Base-by-base conservation (phyloP, 2,329 filamentous ascomycete species). In the Cytospora schulzeri region DNA sequence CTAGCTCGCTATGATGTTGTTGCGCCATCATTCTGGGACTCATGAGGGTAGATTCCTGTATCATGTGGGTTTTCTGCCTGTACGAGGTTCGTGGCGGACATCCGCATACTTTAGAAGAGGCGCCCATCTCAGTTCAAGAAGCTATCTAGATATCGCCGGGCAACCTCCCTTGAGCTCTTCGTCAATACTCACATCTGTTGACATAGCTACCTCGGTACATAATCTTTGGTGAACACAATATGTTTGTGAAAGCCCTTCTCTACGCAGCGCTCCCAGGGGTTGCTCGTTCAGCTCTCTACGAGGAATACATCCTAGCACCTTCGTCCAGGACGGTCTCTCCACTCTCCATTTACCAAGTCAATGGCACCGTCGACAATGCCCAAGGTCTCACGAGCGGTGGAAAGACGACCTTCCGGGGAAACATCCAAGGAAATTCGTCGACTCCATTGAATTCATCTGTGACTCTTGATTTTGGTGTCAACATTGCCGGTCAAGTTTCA, bases 381-480 rank as follows among this genome's bases (percentile, higher is more conserved):
- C 41, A 60, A 26, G 68, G 65, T 5, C 45, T 69, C 12, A 71
- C 74, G 48, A 50, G 64, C n/a, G 72, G 70, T 22, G 58, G 48
- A 5, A 58, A 48, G 17, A 60, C 55, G n/a, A 63, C 48, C 1
- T 59, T 65, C 48, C 48, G 60, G 5, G 59, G 63, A 29, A 59
- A 52, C 29, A 29, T 2, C 26, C 33, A 53, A 14, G 17, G 29
- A n/a, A n/a, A n/a, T n/a, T n/a, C n/a, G n/a, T n/a, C n/a, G 29
- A 56, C 58, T 35, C 77, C 77, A 4, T 75, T 9, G 29, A 62
- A 63, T 28, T 77, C 77, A 4, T 75, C 75, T 1, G 72, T 77
- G 7, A 78, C 76, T 1, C 73, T 75, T 22, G 77, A 79, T 59
- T 78, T 76, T 66, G 72, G 72, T 17, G 74, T 73, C 58, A 79